Evolutionary conservation across 208 protist species (phyloP).

Genomic region (Leishmania braziliensis): DNA sequence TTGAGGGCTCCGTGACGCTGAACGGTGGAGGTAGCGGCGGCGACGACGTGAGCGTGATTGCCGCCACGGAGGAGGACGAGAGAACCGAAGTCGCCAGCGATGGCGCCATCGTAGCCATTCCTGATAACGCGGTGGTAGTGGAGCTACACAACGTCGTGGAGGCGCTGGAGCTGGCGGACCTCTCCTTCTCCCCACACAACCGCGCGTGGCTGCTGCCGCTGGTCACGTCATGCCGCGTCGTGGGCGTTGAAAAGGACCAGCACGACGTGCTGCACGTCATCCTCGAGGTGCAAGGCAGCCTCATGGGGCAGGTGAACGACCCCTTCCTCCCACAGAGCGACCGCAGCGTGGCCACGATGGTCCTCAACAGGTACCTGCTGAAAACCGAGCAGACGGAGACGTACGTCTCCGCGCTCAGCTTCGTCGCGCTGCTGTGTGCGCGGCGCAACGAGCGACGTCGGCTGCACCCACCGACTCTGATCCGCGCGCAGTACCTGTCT

Average conservation of each 20-base stretch:
- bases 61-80: constrained; percentile 29
- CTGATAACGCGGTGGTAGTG: constrained; percentile 83
- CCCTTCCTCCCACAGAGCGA: constrained; percentile 71
- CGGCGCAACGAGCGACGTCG: constrained; percentile 57
- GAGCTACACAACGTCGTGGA: constrained; percentile 68
- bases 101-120: constrained; percentile 34
- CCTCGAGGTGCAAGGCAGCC: constrained; percentile 68
- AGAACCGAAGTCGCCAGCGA: constrained; percentile 17
- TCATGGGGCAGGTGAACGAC: constrained; percentile 54
- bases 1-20: not conserved
- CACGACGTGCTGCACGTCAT: constrained; percentile 78
- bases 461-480: constrained; percentile 74
- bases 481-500: constrained; percentile 77
- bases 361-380: constrained; percentile 51
- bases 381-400: constrained; percentile 49
- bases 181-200: constrained; percentile 72
- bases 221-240: constrained; percentile 69
- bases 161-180: constrained; percentile 71
- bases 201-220: constrained; percentile 84
- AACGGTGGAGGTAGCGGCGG: not conserved
- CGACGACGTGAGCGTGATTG: not conserved
- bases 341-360: constrained; percentile 57
- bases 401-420: constrained; percentile 41
- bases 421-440: constrained; percentile 52
- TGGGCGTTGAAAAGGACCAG: constrained; percentile 49